Evolutionary conservation across 2,329 filamentous ascomycete species (phyloP).

Genomic region (Lasiodiplodia gonubiensis): DNA sequence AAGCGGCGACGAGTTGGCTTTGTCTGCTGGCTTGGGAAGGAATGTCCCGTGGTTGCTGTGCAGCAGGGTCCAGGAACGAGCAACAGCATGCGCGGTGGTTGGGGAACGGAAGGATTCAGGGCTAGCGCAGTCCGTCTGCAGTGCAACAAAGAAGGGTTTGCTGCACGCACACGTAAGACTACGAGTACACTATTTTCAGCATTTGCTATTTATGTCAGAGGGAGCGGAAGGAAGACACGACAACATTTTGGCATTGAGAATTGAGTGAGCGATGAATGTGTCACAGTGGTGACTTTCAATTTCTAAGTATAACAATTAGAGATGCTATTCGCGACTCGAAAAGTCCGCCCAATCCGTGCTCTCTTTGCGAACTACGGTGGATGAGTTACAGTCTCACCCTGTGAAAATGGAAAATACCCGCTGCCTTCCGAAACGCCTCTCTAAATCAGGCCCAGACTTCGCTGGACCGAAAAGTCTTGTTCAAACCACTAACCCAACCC

Average conservation of each 20-base stretch:
- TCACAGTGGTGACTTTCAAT: slow-evolving; percentile 4
- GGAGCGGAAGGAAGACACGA: background rate
- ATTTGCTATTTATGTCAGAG: background rate
- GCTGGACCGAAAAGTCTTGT: slow-evolving; percentile 7
- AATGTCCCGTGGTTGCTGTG: background rate
- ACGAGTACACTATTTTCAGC: background rate
- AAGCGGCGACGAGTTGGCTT: background rate
- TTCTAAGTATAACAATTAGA: slow-evolving; percentile 11
- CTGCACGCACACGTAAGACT: background rate
- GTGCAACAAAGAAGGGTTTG: background rate
- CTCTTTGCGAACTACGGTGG: background rate
- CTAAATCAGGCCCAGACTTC: background rate
- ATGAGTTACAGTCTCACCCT: slow-evolving; percentile 7
- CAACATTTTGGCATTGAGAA: background rate
- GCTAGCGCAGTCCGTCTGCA: background rate
- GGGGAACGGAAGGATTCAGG: background rate
- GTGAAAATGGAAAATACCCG: slow-evolving; percentile 7
- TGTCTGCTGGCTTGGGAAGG: background rate
- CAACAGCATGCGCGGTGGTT: background rate
- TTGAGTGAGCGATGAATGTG: background rate
- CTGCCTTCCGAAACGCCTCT: slow-evolving; percentile 10
- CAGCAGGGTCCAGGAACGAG: background rate
- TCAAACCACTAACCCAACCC: slow-evolving; percentile 2
- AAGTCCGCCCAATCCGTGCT: slow-evolving; percentile 9
- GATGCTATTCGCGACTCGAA: background rate